Conservation (phyloP, 371 early-diverging fungal genomes). For the Funneliformis caledonium region DNA sequence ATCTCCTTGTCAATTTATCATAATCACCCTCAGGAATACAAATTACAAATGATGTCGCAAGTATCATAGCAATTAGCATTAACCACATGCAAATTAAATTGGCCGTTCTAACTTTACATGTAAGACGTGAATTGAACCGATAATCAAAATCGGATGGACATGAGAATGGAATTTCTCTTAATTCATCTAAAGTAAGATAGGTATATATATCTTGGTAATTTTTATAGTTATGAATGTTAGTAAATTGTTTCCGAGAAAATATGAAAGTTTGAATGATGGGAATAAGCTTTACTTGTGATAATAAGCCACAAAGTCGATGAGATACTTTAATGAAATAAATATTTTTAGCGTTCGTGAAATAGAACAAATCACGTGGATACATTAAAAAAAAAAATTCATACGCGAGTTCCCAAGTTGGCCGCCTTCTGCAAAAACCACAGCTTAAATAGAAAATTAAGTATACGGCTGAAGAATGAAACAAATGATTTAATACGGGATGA, state of each 20-base stretch:
- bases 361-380: too few relatives aligned
- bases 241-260: too few relatives aligned
- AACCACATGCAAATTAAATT: conserved; percentile 26
- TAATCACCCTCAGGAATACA: neutral
- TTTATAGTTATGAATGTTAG: too few relatives aligned
- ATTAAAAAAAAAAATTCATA: neutral
- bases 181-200: neutral
- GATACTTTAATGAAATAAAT: too few relatives aligned
- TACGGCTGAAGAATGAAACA: too few relatives aligned
- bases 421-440: too few relatives aligned
- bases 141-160: neutral
- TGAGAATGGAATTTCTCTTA: neutral
- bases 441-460: too few relatives aligned
- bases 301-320: too few relatives aligned
- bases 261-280: too few relatives aligned
- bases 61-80: neutral
- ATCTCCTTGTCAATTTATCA: neutral
- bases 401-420: neutral
- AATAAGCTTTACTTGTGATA: too few relatives aligned
- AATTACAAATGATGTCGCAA: neutral
- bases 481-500: neutral
- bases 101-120: neutral
- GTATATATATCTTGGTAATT: neutral
- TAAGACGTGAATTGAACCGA: too few relatives aligned
- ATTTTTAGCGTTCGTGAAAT: too few relatives aligned